Base-by-base conservation (phyloP, 495 filamentous ascomycete genomes). In the Annulohypoxylon stygium region DNA sequence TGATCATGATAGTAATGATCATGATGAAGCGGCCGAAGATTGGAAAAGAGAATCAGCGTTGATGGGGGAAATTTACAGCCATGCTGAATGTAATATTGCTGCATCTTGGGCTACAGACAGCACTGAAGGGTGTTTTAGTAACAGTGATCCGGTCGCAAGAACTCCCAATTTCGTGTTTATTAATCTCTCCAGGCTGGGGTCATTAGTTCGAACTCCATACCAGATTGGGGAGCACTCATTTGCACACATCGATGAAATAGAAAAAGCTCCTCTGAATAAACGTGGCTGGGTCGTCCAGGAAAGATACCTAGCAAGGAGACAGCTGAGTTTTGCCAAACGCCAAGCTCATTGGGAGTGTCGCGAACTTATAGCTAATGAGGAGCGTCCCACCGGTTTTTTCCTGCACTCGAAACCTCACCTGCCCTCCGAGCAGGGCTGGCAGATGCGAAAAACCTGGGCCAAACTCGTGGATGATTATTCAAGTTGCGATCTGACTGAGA, bases 241-340 rank as follows among this genome's bases (percentile, higher is more conserved):
- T 30, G 30, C 30, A 3, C 5, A 4, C 5, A 30, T 30, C 30
- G 30, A 30, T 4, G 30, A 30, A 30, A 6, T 30, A 30, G 30
- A 30, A 41, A 10, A 41, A n/a, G 55, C n/a, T 20, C 55, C 33
- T n/a, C 55, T 59, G 1, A 59, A 59, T 12, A 69, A 36, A 7
- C 75, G 80, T 20, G 79, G 65, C 10, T 82, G 80, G 80, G 76
- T 77, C 6, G 36, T 79, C 12, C 79, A 82, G 51, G 80, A 82
- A 68, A 67, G 77, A 14, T 57, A 79, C 9, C 65, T 82, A 18
- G 18, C 78, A 3, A 71, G 61, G 10, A 73, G 78, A 1, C 67
- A 65, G 18, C 37, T 82, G 10, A 71, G 65, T 51, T 81, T 78
- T 60, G 34, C 69, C 11, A 26, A 36, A 10, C 41, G 39, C 16